Base-by-base conservation (phyloP, 2,329 filamentous ascomycete species). In the Alternaria ethzedia region DNA sequence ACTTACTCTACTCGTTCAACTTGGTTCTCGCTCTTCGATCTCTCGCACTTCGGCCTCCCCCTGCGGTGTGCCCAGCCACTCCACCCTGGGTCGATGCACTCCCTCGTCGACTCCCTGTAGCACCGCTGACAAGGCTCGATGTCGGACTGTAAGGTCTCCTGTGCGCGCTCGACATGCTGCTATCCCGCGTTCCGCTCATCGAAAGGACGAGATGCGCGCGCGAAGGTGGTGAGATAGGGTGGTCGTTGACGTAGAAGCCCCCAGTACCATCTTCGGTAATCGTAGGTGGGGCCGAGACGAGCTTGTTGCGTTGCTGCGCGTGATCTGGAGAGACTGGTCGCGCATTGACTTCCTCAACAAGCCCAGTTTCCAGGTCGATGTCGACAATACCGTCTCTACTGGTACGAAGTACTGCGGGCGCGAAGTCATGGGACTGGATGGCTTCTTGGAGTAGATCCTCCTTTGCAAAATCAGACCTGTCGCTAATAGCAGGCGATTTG, bases 41-140 rank as follows among this genome's bases (percentile, higher is more conserved):
- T 47, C 63, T 57, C 9, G 73, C 73, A 57, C 70, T 75, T 45
- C 73, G 67, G 1, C 73, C 74, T 9, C 72, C 71, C 21, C 71
- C 74, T 2, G 59, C 61, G 21, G 49, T 30, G 13, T 54, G 55
- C 21, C 32, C 54, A n/a, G 5, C 52, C 10, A 9, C 30, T 21
- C 28, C 17, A 25, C 51, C 45, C 43, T 25, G 32, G 15, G 26
- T 64, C n/a, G 47, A 45, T 12, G 44, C 59, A 43, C 57, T 63
- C 17, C 47, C 47, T 47, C 49, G 21, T 12, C 58, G 54, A 17
- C 25, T 51, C 4, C 55, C 28, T 11, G 45, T 41, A 4, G 21
- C 43, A 3, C 30, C 44, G 25, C 61, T 64, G 9, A 57, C 44
- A 21, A 58, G 43, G 12, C 64, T 66, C 7, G 65, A 58, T 28